phyloP scores from a whole-genome alignment of 257 asterid genomes.

The Primulina huaijiensis region DNA sequence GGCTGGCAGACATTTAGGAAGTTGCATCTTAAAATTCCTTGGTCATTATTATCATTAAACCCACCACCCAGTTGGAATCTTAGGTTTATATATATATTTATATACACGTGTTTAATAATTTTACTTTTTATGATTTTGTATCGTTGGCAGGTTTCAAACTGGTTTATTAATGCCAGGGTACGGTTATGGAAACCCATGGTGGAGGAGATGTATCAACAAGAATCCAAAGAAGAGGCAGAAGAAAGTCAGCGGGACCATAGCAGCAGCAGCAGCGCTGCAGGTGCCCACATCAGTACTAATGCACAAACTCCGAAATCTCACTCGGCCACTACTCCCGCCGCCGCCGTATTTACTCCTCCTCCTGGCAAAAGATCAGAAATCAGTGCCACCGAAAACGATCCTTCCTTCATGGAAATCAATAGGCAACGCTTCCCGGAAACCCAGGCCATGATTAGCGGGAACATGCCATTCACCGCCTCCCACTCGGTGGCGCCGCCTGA shows the following conservation, averaged over 20 bases:
- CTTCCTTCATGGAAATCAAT: conserved; percentile 43
- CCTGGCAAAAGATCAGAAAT: conserved; percentile 45
- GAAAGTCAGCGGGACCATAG: conserved; percentile 22
- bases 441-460: conserved; percentile 23
- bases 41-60: too few species aligned
- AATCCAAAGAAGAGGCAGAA: conserved; percentile 59
- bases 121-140: too few species aligned
- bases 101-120: too few species aligned
- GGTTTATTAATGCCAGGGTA: conserved; percentile 99
- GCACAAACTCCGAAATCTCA: conserved; percentile 63
- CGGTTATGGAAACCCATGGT: conserved; percentile 99
- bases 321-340: conserved; percentile 11
- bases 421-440: conserved; percentile 17
- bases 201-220: conserved; percentile 98
- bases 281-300: conserved; percentile 37
- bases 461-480: neutral
- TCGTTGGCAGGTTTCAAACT: conserved; percentile 77
- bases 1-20: too few species aligned
- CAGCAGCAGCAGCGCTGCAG: conserved; percentile 24
- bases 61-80: too few species aligned
- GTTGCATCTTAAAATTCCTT: too few species aligned
- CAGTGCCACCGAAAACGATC: conserved; percentile 42
- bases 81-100: too few species aligned
- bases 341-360: conserved; percentile 27
- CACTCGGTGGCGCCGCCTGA: conserved; percentile 29